Evolutionary conservation across 2,329 filamentous ascomycete genomes (phyloP).

Genomic region (Myriangium duriaei): DNA sequence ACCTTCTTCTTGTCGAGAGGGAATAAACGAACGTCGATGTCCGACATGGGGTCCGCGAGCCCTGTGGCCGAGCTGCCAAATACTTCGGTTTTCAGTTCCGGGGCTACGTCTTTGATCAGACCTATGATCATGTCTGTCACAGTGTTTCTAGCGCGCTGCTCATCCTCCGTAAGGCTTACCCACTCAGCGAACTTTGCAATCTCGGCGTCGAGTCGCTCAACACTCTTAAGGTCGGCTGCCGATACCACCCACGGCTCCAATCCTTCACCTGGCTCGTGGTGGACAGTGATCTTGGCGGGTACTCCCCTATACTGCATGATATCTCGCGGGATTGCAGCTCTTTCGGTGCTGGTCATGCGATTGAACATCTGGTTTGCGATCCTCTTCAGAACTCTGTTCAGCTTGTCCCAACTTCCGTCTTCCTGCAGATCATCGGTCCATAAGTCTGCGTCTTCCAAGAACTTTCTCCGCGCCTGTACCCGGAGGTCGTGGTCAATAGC

Average conservation of each 20-base stretch:
- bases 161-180: conserved; percentile 30
- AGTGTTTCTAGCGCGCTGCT: conserved; percentile 27
- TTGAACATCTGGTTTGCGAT: not conserved
- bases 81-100: conserved; percentile 24
- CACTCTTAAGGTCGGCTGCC: not conserved
- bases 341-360: not conserved
- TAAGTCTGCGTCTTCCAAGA: not conserved
- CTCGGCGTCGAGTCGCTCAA: conserved; percentile 32
- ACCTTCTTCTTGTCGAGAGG: conserved; percentile 12
- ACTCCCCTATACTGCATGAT: conserved; percentile 5
- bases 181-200: conserved; percentile 34
- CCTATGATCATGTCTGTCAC: conserved; percentile 22
- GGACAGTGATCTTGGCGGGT: not conserved
- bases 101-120: conserved; percentile 17
- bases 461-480: no score
- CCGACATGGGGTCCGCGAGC: conserved; percentile 40
- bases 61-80: conserved; percentile 44
- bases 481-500: no score
- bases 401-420: not conserved
- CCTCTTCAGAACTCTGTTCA: not conserved
- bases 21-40: conserved; percentile 38
- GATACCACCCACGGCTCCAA: conserved; percentile 1
- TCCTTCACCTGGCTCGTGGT: not conserved
- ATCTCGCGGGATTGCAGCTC: not conserved
- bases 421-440: not conserved